Evolutionary conservation across 129 eudicot genomes (phyloP).

Genomic region (Pseudognaphalium luteoalbum): DNA sequence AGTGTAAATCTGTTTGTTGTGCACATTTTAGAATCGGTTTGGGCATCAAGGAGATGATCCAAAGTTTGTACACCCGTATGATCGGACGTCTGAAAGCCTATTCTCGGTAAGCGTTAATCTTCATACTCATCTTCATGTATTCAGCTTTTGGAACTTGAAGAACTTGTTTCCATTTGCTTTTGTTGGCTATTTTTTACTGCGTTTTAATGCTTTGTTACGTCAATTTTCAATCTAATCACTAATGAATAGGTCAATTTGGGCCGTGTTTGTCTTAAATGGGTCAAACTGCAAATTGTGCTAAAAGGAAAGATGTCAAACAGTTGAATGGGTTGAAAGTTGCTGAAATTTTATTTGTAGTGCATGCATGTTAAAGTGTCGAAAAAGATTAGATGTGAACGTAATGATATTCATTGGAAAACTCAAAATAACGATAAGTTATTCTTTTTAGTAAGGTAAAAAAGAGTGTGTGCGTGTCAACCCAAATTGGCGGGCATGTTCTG

Average conservation of each 20-base stretch:
- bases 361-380: neutral
- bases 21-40: conserved; percentile 46
- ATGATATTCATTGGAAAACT: neutral
- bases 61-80: conserved; percentile 73
- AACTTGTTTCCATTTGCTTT: conserved; percentile 11
- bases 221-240: neutral
- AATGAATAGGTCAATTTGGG: neutral
- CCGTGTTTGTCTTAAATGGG: neutral
- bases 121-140: neutral
- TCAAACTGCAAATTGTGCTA: neutral
- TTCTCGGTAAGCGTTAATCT: conserved; percentile 59
- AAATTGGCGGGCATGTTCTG: neutral
- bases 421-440: too few species aligned
- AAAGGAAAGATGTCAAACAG: neutral
- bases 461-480: neutral
- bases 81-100: conserved; percentile 79
- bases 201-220: neutral
- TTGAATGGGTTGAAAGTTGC: neutral
- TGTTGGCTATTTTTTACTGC: neutral
- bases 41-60: conserved; percentile 61
- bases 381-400: neutral
- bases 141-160: neutral
- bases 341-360: neutral
- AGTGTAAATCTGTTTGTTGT: conserved; percentile 21
- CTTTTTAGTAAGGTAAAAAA: neutral